Percentiles rank a stretch among this genome's conserved stretches.
Evolutionary conservation across 805 yeast species (phyloP).

Genomic region (Pichia eremophila): DNA sequence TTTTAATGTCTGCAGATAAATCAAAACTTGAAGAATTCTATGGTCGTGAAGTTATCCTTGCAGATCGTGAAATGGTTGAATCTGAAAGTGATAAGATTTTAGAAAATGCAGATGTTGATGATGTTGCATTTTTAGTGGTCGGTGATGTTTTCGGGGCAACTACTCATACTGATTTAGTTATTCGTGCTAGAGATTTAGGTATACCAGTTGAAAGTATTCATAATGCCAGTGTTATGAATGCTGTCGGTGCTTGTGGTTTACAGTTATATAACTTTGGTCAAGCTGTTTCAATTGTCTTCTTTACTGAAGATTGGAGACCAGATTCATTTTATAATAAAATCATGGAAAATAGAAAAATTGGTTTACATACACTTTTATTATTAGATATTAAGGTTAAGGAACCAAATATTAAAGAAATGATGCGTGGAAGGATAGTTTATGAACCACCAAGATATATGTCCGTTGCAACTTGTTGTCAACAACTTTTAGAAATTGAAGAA

Average conservation of each 20-base stretch:
- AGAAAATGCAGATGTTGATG: slow-evolving; percentile 66
- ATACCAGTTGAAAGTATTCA: slow-evolving; percentile 78
- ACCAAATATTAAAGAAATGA: slow-evolving; percentile 89
- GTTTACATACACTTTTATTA: slow-evolving; percentile 81
- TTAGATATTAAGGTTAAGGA: slow-evolving; percentile 94
- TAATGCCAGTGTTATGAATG: slow-evolving; percentile 96
- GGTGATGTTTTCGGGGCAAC: slow-evolving; percentile 99
- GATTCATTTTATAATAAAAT: slow-evolving; percentile 88
- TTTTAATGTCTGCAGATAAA: slow-evolving; percentile 84
- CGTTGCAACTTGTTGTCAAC: slow-evolving; percentile 81
- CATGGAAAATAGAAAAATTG: slow-evolving; percentile 81
- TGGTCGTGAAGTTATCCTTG: slow-evolving; percentile 76
- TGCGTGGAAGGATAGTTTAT: slow-evolving; percentile 81
- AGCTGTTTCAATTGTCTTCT: slow-evolving; percentile 92
- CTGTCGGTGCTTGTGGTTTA: slow-evolving; percentile 95
- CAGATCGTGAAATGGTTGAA: slow-evolving; percentile 93
- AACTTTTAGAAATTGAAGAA: slow-evolving; percentile 82
- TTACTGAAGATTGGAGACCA: slow-evolving; percentile 93
- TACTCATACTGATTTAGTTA: slow-evolving; percentile 88
- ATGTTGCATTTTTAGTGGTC: slow-evolving; percentile 89
- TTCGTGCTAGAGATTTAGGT: slow-evolving; percentile 79
- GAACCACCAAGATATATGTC: slow-evolving; percentile 98
- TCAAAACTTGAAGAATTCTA: slow-evolving; percentile 70
- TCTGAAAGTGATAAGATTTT: slow-evolving; percentile 77
- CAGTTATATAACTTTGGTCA: slow-evolving; percentile 94